A percentile compares a stretch with the other conserved stretches of the same genome.
These are phyloP conservation scores for Suillus weaverae DNA, from an alignment of 768 basidiomycete species.

Conservation along the genomic window DNA sequence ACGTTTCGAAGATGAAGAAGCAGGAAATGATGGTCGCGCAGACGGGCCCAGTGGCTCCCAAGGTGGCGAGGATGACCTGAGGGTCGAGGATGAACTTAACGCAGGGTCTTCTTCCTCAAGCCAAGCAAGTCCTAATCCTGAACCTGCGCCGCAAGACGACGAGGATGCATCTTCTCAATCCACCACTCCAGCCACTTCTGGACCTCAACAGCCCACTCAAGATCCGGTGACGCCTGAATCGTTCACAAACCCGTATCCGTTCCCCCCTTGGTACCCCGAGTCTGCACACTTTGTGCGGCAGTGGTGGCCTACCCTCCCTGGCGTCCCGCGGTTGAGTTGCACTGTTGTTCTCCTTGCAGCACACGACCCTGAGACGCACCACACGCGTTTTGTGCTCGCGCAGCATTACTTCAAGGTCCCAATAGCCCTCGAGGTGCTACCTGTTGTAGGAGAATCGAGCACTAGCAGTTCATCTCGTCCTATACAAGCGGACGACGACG, in stretches of 20 bases:
- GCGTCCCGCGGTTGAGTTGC: constrained; percentile 67
- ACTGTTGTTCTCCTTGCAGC: constrained; percentile 68
- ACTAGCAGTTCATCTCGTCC: constrained; percentile 1
- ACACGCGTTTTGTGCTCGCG: constrained; percentile 62
- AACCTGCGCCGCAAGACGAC: not conserved
- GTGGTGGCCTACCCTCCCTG: constrained; percentile 73
- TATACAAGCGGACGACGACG: constrained; percentile 41
- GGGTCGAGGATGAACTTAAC: constrained; percentile 12
- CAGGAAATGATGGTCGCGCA: not conserved
- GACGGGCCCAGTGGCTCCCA: not conserved
- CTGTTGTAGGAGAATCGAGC: constrained; percentile 14
- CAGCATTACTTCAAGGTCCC: constrained; percentile 79
- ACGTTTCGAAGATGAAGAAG: constrained; percentile 2
- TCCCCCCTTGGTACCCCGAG: constrained; percentile 70
- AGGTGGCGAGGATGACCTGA: constrained; percentile 10
- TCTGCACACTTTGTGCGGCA: constrained; percentile 77
- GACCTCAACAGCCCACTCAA: constrained; percentile 12
- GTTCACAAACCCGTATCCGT: constrained; percentile 60
- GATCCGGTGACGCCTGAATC: constrained; percentile 5
- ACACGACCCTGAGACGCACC: constrained; percentile 60
- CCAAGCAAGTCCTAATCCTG: not conserved
- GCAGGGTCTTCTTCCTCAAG: constrained; percentile 11
- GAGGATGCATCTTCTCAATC: not conserved
- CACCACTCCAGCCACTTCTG: constrained; percentile 8
- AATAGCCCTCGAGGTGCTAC: constrained; percentile 33